These are phyloP conservation scores for Vitis hybrid DNA, from an alignment of 177 flowering plant species.

Conservation along the genomic window DNA sequence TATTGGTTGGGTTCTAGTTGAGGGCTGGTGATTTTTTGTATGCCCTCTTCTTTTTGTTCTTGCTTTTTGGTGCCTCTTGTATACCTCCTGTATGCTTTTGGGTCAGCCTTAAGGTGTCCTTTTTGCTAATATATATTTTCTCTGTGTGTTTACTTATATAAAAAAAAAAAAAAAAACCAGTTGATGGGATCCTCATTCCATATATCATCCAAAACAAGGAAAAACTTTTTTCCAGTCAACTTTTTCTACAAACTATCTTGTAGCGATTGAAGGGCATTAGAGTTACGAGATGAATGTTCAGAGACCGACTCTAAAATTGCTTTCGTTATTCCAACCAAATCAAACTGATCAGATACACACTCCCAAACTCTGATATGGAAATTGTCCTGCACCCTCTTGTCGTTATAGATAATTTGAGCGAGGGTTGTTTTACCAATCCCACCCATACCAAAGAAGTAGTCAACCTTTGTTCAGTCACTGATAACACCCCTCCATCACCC, in stretches of 20 bases:
- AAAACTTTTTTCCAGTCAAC: conserved; percentile 16
- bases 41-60: no score
- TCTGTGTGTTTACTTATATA: no score
- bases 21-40: no score
- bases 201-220: conserved; percentile 28
- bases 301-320: conserved; percentile 14
- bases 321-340: conserved; percentile 16
- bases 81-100: no score
- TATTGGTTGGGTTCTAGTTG: no score
- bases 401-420: conserved; percentile 27
- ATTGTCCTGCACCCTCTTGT: conserved; percentile 1
- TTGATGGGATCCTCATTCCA: conserved; percentile 16
- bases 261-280: no score
- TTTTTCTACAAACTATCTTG: no score
- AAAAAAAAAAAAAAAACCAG: not conserved
- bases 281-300: no score
- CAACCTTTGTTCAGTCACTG: conserved; percentile 4
- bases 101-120: no score
- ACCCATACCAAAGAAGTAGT: conserved; percentile 7
- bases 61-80: no score
- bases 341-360: conserved; percentile 27
- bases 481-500: no score
- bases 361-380: conserved; percentile 31
- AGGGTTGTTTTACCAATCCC: conserved; percentile 35
- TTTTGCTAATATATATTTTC: no score